Percentiles rank a stretch among this genome's conserved stretches.
These are phyloP conservation scores for Nemania serpens DNA, from an alignment of 2,329 filamentous ascomycete genomes.

Conservation along the genomic window DNA sequence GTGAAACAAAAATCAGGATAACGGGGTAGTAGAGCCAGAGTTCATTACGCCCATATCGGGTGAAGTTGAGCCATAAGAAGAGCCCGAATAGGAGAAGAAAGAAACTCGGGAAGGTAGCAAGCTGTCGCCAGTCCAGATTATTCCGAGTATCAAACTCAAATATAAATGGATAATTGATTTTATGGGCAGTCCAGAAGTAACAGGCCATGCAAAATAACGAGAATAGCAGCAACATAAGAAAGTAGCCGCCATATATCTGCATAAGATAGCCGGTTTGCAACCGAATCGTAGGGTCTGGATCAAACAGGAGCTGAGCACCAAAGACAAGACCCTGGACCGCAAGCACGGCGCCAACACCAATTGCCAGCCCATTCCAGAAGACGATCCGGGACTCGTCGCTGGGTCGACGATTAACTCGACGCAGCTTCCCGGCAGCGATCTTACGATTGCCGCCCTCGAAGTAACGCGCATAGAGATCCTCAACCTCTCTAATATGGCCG, in stretches of 20 bases:
- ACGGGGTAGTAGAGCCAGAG: conserved; percentile 89
- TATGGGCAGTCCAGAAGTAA: conserved; percentile 78
- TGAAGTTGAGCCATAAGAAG: conserved; percentile 89
- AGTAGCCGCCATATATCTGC: conserved; percentile 93
- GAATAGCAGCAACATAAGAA: conserved; percentile 79
- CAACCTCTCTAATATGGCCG: conserved; percentile 75
- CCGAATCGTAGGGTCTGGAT: conserved; percentile 53
- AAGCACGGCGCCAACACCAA: conserved; percentile 71
- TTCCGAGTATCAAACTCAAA: conserved; percentile 94
- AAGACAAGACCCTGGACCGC: conserved; percentile 68
- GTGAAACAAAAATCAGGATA: conserved; percentile 71
- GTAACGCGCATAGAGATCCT: conserved; percentile 92
- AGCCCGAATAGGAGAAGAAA: conserved; percentile 79
- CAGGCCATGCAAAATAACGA: conserved; percentile 86
- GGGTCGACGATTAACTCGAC: conserved; percentile 67
- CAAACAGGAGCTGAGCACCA: conserved; percentile 57
- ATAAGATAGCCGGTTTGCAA: conserved; percentile 70
- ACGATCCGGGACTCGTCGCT: conserved; percentile 61
- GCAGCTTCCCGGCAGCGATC: conserved; percentile 83
- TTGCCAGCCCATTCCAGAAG: conserved; percentile 66
- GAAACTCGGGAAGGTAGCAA: conserved; percentile 84
- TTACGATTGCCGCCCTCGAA: conserved; percentile 95
- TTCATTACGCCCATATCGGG: conserved; percentile 63
- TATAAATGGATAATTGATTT: conserved; percentile 95
- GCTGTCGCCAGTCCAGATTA: conserved; percentile 85